These are phyloP conservation scores for Stromatinia cepivora DNA, from an alignment of 2,329 filamentous ascomycete genomes.

Conservation along the genomic window DNA sequence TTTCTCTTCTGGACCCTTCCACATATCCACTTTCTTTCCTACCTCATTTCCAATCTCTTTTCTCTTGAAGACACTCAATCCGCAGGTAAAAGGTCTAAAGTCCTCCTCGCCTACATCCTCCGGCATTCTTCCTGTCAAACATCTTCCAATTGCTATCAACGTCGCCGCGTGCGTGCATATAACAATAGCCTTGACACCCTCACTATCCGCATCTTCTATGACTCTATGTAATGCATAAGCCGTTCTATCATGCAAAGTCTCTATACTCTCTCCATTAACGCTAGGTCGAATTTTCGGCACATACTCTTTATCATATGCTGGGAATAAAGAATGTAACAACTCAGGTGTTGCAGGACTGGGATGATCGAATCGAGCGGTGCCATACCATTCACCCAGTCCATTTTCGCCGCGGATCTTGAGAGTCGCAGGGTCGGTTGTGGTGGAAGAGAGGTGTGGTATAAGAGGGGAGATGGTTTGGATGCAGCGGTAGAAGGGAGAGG, in stretches of 20 bases:
- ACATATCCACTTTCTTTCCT: constrained; percentile 44
- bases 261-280: constrained; percentile 74
- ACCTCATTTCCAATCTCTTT: constrained; percentile 43
- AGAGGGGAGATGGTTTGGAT: constrained; percentile 79
- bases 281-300: constrained; percentile 66
- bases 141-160: constrained; percentile 82
- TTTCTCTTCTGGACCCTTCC: constrained; percentile 41
- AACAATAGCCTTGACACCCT: constrained; percentile 68
- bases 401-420: constrained; percentile 55
- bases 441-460: constrained; percentile 48
- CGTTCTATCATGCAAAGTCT: constrained; percentile 76
- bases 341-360: constrained; percentile 69
- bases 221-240: constrained; percentile 69
- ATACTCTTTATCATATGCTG: constrained; percentile 58
- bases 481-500: constrained; percentile 83
- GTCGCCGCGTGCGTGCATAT: constrained; percentile 89
- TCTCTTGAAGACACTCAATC: constrained; percentile 67
- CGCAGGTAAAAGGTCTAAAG: constrained; percentile 82
- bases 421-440: constrained; percentile 29
- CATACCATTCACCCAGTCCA: constrained; percentile 84
- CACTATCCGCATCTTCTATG: constrained; percentile 70
- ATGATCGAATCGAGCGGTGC: constrained; percentile 80
- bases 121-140: constrained; percentile 77
- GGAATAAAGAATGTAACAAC: constrained; percentile 67
- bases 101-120: constrained; percentile 71